phyloP scores from a whole-genome alignment of 768 basidiomycete genomes.

The Neoboletus magnificus region DNA sequence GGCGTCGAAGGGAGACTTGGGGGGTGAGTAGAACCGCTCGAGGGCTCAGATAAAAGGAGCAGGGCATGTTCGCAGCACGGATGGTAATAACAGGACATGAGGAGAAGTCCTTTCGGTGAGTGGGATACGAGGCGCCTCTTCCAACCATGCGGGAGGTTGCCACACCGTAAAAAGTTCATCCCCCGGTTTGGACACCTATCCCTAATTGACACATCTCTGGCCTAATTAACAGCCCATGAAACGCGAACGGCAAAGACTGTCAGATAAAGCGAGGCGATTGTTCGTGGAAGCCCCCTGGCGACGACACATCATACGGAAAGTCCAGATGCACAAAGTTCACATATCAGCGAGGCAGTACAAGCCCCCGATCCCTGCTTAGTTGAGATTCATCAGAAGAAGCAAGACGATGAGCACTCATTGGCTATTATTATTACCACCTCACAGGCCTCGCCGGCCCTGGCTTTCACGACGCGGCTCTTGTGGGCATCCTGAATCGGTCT shows the following conservation, averaged over 20 bases:
- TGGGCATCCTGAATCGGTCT: neutral
- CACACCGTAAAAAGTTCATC: conserved; percentile 22
- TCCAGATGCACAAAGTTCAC: conserved; percentile 19
- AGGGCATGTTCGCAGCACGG: conserved; percentile 24
- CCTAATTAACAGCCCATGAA: conserved; percentile 31
- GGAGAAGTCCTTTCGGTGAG: conserved; percentile 19
- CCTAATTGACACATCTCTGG: conserved; percentile 27
- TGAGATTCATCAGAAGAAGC: conserved; percentile 11
- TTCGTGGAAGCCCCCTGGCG: conserved; percentile 18
- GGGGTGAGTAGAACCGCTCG: conserved; percentile 2
- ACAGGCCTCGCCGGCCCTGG: conserved; percentile 5
- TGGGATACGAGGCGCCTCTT: conserved; percentile 20
- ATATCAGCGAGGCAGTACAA: conserved; percentile 27
- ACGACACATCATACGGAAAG: conserved; percentile 19
- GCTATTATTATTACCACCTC: conserved; percentile 27
- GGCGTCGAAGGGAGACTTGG: conserved; percentile 6
- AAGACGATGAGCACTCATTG: conserved; percentile 16
- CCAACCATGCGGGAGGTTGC: conserved; percentile 18
- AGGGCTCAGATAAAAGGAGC: conserved; percentile 29
- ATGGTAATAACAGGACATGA: conserved; percentile 27
- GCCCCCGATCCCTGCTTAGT: conserved; percentile 16
- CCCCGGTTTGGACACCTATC: conserved; percentile 29
- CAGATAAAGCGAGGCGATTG: conserved; percentile 20
- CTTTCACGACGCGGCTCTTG: conserved; percentile 9
- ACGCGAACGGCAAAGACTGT: conserved; percentile 26